These are phyloP conservation scores for Aleurites moluccanus DNA, from an alignment of 441 rosid species.

Conservation along the genomic window DNA sequence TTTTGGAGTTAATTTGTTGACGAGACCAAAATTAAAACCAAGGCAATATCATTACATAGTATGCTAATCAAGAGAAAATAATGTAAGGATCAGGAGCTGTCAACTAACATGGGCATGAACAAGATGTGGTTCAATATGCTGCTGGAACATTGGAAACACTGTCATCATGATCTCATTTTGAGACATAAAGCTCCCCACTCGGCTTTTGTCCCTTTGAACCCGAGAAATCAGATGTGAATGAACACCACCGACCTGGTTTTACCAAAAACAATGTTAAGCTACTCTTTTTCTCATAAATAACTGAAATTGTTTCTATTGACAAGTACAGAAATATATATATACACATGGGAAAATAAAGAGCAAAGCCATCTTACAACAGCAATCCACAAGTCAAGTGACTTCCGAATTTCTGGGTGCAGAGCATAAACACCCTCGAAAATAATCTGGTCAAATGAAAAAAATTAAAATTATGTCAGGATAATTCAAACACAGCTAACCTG, in stretches of 20 bases:
- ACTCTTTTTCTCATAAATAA: slow-evolving; percentile 7
- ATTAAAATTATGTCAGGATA: background rate
- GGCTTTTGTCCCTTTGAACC: slow-evolving; percentile 98
- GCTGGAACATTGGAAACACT: slow-evolving; percentile 99
- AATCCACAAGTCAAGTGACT: slow-evolving; percentile 92
- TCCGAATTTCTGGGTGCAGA: slow-evolving; percentile 91
- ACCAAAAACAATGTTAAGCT: slow-evolving; percentile 28
- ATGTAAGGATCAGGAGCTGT: slow-evolving; percentile 14
- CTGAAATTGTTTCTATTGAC: background rate
- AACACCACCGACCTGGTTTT: slow-evolving; percentile 95
- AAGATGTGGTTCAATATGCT: slow-evolving; percentile 96
- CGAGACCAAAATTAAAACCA: background rate
- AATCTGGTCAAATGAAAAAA: slow-evolving; percentile 49
- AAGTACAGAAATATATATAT: background rate
- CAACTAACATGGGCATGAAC: slow-evolving; percentile 97
- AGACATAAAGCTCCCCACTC: slow-evolving; percentile 83
- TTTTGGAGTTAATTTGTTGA: background rate
- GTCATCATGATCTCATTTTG: slow-evolving; percentile 99
- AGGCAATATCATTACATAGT: background rate
- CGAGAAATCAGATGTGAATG: slow-evolving; percentile 97
- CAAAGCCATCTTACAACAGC: slow-evolving; percentile 81
- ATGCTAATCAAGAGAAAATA: background rate
- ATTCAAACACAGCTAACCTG: background rate
- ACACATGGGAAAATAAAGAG: slow-evolving; percentile 21
- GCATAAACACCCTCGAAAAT: slow-evolving; percentile 99